These are phyloP conservation scores for Aureobasidium sp. DNA, from an alignment of 2,329 filamentous ascomycete species.

Conservation along the genomic window DNA sequence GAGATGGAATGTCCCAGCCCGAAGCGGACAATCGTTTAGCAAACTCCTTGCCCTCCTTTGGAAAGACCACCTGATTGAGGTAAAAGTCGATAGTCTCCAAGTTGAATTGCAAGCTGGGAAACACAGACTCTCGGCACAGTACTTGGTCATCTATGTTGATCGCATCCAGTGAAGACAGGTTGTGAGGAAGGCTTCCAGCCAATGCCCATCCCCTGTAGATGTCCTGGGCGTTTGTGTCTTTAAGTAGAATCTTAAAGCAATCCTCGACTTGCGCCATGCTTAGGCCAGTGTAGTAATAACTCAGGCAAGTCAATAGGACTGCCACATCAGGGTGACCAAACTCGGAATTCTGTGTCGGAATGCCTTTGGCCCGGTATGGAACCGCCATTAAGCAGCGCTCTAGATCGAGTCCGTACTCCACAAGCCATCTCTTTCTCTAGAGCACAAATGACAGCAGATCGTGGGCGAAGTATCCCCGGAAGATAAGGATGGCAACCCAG, in stretches of 20 bases:
- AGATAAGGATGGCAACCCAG: conserved; percentile 37
- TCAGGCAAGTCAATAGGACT: conserved; percentile 56
- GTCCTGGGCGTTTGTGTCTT: conserved; percentile 18
- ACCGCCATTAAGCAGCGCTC: conserved; percentile 53
- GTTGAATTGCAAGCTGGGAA: conserved; percentile 39
- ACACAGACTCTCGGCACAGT: conserved; percentile 17
- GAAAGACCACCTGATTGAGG: conserved; percentile 58
- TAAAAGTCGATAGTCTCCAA: conserved; percentile 57
- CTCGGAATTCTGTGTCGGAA: conserved; percentile 53
- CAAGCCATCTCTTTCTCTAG: conserved; percentile 57
- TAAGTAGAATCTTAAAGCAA: conserved; percentile 17
- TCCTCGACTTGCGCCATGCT: conserved; percentile 36
- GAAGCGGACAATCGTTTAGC: conserved; percentile 54
- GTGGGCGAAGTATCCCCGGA: conserved; percentile 56
- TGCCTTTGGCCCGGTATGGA: conserved; percentile 58
- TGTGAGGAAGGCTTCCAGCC: conserved; percentile 12
- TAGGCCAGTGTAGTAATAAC: conserved; percentile 59
- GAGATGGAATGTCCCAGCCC: conserved; percentile 56
- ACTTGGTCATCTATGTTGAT: conserved; percentile 21
- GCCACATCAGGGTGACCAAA: conserved; percentile 61
- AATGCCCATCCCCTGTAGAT: conserved; percentile 21
- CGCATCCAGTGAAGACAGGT: conserved; percentile 17
- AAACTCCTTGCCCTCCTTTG: conserved; percentile 57
- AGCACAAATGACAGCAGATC: conserved; percentile 51
- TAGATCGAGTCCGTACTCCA: conserved; percentile 46